These are phyloP conservation scores for Phytophthora hibernalis DNA, from an alignment of 352 stramenopile genomes.

Conservation along the genomic window DNA sequence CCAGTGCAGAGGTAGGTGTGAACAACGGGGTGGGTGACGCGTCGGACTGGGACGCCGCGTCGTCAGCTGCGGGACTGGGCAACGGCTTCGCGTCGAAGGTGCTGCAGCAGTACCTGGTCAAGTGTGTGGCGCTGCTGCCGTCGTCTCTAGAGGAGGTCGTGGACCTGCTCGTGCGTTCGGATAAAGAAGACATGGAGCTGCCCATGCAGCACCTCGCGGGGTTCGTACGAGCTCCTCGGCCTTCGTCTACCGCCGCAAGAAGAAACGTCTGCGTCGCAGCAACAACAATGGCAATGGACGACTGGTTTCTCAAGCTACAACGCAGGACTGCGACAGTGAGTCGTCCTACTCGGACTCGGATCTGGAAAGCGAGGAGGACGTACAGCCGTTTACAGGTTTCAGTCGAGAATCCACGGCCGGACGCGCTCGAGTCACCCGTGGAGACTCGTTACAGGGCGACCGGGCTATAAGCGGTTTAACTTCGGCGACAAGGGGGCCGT, in stretches of 20 bases:
- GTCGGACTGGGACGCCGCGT: slow-evolving; percentile 42
- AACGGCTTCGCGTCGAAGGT: slow-evolving; percentile 64
- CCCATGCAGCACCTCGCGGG: slow-evolving; percentile 75
- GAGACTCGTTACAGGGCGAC: slow-evolving; percentile 32
- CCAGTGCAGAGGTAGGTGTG: slow-evolving; percentile 16
- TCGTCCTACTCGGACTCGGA: slow-evolving; percentile 57
- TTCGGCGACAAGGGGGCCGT: slow-evolving; percentile 10
- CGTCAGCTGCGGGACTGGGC: slow-evolving; percentile 36
- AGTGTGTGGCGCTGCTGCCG: slow-evolving; percentile 65
- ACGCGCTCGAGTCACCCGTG: slow-evolving; percentile 32
- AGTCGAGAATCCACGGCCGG: slow-evolving; percentile 23
- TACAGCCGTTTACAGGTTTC: slow-evolving; percentile 34
- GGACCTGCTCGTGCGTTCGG: slow-evolving; percentile 68
- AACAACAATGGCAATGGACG: slow-evolving; percentile 31
- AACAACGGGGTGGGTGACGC: slow-evolving; percentile 31
- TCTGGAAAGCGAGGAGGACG: slow-evolving; percentile 41
- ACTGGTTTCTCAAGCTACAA: slow-evolving; percentile 34
- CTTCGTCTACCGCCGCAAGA: slow-evolving; percentile 63
- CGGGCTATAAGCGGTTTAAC: slow-evolving; percentile 18
- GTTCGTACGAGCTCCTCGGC: slow-evolving; percentile 60
- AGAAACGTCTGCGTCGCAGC: slow-evolving; percentile 41
- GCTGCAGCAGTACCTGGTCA: slow-evolving; percentile 80
- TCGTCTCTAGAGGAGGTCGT: slow-evolving; percentile 75
- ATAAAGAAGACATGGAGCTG: slow-evolving; percentile 71
- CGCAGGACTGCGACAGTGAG: slow-evolving; percentile 46